Conservation (phyloP, 2,329 filamentous ascomycete species). For the Sclerotinia subarctica region DNA sequence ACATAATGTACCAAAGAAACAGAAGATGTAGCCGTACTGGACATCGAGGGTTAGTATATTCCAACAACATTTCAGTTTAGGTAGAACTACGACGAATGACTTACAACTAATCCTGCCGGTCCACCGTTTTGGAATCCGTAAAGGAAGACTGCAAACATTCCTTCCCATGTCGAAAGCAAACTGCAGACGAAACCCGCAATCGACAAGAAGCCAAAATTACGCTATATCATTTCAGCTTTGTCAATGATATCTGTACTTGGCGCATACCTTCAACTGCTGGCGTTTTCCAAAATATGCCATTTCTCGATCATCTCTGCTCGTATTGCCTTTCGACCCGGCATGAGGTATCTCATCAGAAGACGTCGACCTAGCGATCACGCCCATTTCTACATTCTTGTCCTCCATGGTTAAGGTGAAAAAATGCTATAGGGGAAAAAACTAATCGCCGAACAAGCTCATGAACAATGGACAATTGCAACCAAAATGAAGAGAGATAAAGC, state of each 20-base stretch:
- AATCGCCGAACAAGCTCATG: constrained; percentile 1
- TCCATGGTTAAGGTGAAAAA: constrained; percentile 25
- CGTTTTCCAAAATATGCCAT: constrained; percentile 34
- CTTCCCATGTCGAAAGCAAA: constrained; percentile 45
- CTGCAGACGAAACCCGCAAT: constrained; percentile 44
- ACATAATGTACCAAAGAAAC: constrained; percentile 29
- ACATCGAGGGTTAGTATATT: neutral
- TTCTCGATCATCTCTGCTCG: constrained; percentile 29
- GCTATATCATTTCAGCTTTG: constrained; percentile 24
- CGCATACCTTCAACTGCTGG: constrained; percentile 29
- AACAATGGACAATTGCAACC: neutral
- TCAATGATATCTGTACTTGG: neutral
- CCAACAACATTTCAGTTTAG: neutral
- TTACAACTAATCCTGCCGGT: constrained; percentile 39
- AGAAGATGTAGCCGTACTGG: constrained; percentile 13
- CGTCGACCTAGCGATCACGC: constrained; percentile 19
- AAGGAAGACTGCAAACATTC: constrained; percentile 29
- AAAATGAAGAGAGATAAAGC: constrained; percentile 7
- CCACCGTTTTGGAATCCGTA: constrained; percentile 30
- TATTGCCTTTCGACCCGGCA: constrained; percentile 22
- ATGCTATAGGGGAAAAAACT: neutral
- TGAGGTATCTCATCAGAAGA: constrained; percentile 9
- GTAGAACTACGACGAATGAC: neutral
- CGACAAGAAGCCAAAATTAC: constrained; percentile 43
- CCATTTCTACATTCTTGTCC: constrained; percentile 17